Percentiles rank a stretch among this genome's conserved stretches.
These are phyloP conservation scores for Fonsecaea multimorphosa DNA, from an alignment of 2,329 filamentous ascomycete species.

Conservation along the genomic window DNA sequence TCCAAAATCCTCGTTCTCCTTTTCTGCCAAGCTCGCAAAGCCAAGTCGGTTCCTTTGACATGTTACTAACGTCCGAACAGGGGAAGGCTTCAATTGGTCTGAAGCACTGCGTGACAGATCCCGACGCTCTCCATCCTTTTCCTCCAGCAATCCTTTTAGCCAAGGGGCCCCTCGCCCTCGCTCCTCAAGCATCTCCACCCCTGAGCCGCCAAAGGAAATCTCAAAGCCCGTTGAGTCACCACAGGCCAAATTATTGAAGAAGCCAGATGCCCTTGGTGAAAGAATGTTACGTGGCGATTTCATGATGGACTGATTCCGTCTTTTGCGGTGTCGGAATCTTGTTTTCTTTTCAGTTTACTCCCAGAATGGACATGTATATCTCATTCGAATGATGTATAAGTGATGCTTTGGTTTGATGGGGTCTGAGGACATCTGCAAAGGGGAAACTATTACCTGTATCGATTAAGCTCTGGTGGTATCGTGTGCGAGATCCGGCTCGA, in stretches of 20 bases:
- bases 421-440: not conserved
- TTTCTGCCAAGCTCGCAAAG: not conserved
- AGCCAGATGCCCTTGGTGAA: conserved; percentile 95
- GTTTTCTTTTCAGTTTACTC: not conserved
- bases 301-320: conserved; percentile 61
- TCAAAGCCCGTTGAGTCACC: conserved; percentile 43
- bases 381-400: conserved; percentile 29
- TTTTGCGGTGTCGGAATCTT: not conserved
- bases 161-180: conserved; percentile 36
- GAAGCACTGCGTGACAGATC: conserved; percentile 92
- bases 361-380: conserved; percentile 22
- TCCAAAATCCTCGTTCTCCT: not conserved
- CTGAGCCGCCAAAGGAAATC: conserved; percentile 59
- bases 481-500: conserved; percentile 1
- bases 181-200: conserved; percentile 55
- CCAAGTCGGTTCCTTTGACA: not conserved
- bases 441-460: conserved; percentile 16
- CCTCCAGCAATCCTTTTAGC: conserved; percentile 44
- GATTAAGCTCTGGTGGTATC: conserved; percentile 16
- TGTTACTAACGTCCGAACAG: conserved; percentile 55
- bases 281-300: conserved; percentile 97
- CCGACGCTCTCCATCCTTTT: conserved; percentile 70
- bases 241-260: conserved; percentile 56
- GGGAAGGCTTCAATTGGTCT: conserved; percentile 96
- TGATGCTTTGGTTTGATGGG: conserved; percentile 14